Evolutionary conservation across 805 yeast genomes (phyloP), one percentile per base, ranked within the genome.

Genomic region (Ogataea ganodermae): DNA sequence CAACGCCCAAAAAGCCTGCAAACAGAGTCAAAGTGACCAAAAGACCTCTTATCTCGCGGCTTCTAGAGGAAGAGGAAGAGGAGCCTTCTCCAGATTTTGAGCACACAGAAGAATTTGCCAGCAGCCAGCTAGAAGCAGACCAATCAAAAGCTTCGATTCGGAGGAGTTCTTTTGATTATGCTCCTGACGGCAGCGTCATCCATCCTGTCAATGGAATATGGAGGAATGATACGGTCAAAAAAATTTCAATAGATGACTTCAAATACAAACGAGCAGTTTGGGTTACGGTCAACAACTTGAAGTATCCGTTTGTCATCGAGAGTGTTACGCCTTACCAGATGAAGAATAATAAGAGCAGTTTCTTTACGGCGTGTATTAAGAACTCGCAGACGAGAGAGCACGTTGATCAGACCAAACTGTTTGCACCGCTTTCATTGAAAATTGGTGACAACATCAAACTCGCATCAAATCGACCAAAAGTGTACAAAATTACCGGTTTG

Each of bases 391-490:
- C 24, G 6, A 67, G 63, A 3, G 73, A 69, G 27, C 61, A 65
- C 40, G 49, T 69, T 13, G 54, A 66, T 16, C 59, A 62, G 1
- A 59, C 55, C 32, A 62, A 61, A 27, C 63, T 73, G 31, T 70
- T 60, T 51, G 60, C 64, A 0, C 70, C 79, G 3, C 63, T 84
- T 18, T 86, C 80, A 58, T 62, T 84, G 2, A 61, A 79, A 33
- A 63, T 83, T 14, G 89, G 87, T 2, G 89, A 84, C 52, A 57
- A 48, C 0, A 71, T 84, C 1, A 65, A 66, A 13, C 52, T 74
- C 22, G 16, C 14, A 24, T 62, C 66, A 12, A 65, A 68, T 14
- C 57, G 51, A 18, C 55, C 62, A 1, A 58, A 61, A 6, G 60
- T 60, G 6, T 79, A 71, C 55, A 45, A 51, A 5, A 79, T 84